Percentiles rank a stretch among this genome's conserved stretches.
Evolutionary conservation across 1,284 basidiomycete species (phyloP).

Genomic region (Ceratobasidium papillatum): DNA sequence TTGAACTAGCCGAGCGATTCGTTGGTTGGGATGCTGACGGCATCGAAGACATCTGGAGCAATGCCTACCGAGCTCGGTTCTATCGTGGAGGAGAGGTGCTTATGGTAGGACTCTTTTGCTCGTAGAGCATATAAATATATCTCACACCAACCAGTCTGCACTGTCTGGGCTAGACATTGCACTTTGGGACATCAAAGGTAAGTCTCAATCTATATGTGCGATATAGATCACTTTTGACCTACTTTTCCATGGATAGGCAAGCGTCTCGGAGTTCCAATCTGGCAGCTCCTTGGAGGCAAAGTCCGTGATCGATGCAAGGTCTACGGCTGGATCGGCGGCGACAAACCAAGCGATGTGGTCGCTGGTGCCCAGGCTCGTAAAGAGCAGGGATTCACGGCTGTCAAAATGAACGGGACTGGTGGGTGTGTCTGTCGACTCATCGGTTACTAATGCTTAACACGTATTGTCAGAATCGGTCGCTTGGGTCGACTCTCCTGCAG

Average conservation of each 20-base stretch:
- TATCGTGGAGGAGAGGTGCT: conserved; percentile 78
- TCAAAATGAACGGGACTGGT: conserved; percentile 81
- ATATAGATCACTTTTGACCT: not conserved
- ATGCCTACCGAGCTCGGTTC: conserved; percentile 71
- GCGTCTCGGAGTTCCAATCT: conserved; percentile 76
- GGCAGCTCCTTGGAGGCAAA: conserved; percentile 78
- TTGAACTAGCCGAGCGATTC: conserved; percentile 69
- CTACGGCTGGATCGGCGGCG: conserved; percentile 78
- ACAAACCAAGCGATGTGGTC: conserved; percentile 70
- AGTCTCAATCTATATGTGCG: not conserved
- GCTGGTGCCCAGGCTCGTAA: conserved; percentile 69
- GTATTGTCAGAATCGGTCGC: conserved; percentile 48
- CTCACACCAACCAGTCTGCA: conserved; percentile 50
- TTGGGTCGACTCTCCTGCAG: conserved; percentile 60
- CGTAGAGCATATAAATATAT: not conserved
- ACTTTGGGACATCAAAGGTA: conserved; percentile 78
- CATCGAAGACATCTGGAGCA: conserved; percentile 76
- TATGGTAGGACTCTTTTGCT: conserved; percentile 60
- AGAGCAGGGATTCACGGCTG: conserved; percentile 75
- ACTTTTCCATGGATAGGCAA: conserved; percentile 52
- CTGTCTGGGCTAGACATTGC: conserved; percentile 66
- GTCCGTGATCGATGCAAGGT: conserved; percentile 68
- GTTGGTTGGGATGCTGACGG: conserved; percentile 72
- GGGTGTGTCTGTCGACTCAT: conserved; percentile 33
- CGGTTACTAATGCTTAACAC: conserved; percentile 46